Conservation (phyloP, 2,329 filamentous ascomycete genomes). For the Colletotrichum chrysophilum region DNA sequence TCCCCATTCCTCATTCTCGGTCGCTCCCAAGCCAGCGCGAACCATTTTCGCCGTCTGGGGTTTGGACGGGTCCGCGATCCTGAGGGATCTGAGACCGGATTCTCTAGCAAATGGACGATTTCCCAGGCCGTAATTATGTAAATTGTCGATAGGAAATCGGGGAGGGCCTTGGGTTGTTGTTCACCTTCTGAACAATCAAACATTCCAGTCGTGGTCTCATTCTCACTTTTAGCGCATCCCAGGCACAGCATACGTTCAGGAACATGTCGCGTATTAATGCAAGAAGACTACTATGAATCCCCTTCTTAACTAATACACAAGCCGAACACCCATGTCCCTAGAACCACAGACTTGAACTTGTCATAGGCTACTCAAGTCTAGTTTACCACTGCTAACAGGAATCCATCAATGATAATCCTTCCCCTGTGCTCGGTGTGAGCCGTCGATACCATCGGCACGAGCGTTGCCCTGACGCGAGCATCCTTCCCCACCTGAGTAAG, state of each 20-base stretch:
- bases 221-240: not conserved
- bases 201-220: not conserved
- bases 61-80: not conserved
- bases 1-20: not conserved
- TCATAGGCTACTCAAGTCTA: not conserved
- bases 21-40: not conserved
- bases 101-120: not conserved
- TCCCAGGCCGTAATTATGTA: not conserved
- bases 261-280: not conserved
- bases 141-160: not conserved
- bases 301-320: not conserved
- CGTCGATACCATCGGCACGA: constrained; percentile 24
- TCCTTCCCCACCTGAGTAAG: constrained; percentile 27
- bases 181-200: not conserved
- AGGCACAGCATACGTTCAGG: not conserved
- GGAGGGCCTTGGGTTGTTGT: not conserved
- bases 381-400: not conserved
- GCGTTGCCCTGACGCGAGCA: constrained; percentile 28
- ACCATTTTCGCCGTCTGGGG: not conserved
- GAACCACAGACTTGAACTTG: not conserved
- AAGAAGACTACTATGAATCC: not conserved
- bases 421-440: not conserved
- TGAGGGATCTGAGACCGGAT: not conserved
- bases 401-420: not conserved
- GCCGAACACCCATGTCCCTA: not conserved